Conservation (phyloP, 2,329 filamentous ascomycete species). For the Talaromyces sp. region DNA sequence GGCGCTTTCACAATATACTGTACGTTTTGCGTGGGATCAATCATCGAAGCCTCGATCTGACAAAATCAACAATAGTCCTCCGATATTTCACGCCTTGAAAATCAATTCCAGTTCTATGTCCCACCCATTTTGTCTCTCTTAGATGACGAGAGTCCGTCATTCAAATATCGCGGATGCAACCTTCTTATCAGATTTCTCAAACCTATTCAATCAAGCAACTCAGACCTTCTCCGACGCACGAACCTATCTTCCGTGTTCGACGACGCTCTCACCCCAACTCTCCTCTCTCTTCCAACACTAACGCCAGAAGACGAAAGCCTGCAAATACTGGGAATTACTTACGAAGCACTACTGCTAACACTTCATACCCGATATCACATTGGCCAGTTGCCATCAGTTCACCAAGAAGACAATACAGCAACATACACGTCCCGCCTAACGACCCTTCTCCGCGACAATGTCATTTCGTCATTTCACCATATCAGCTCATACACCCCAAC, state of each 20-base stretch:
- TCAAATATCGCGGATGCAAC: conserved; percentile 35
- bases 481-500: conserved; percentile 42
- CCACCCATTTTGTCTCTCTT: conserved; percentile 40
- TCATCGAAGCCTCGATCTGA: background rate
- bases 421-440: conserved; percentile 20
- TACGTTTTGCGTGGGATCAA: conserved; percentile 15
- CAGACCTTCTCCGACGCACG: conserved; percentile 36
- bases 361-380: conserved; percentile 38
- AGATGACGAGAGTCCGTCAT: conserved; percentile 33
- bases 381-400: conserved; percentile 12
- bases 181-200: conserved; percentile 31
- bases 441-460: conserved; percentile 27
- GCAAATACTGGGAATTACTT: conserved; percentile 58
- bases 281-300: conserved; percentile 71
- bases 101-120: conserved; percentile 40
- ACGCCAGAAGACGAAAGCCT: conserved; percentile 69
- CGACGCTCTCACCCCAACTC: conserved; percentile 51
- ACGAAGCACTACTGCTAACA: conserved; percentile 60
- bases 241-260: conserved; percentile 42
- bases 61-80: conserved; percentile 13
- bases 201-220: conserved; percentile 29
- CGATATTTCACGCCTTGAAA: conserved; percentile 29
- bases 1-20: conserved; percentile 31
- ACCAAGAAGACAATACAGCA: conserved; percentile 13
- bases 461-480: conserved; percentile 35